Evolutionary conservation across 495 filamentous ascomycete species (phyloP).

Genomic region (Lasiosphaeria hispida): DNA sequence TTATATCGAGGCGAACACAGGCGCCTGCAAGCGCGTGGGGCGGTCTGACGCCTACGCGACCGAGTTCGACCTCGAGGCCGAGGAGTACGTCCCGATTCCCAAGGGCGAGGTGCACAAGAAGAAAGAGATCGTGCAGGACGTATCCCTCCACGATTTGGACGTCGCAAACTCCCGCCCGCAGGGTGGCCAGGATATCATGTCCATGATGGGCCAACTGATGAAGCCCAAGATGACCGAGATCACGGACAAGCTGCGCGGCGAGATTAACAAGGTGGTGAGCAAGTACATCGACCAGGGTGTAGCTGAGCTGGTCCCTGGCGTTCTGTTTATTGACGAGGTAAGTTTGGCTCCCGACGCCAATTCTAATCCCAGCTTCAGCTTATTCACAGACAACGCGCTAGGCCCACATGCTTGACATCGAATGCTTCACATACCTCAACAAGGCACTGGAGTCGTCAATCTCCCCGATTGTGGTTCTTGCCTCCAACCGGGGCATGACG

Average conservation of each 20-base stretch:
- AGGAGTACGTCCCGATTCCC: slow-evolving; percentile 97
- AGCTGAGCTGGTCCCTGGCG: slow-evolving; percentile 95
- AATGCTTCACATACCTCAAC: slow-evolving; percentile 98
- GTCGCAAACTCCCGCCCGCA: slow-evolving; percentile 93
- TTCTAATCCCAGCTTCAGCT: background rate
- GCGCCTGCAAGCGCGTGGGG: slow-evolving; percentile 93
- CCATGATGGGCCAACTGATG: slow-evolving; percentile 99
- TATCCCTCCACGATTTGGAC: slow-evolving; percentile 93
- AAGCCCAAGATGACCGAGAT: slow-evolving; percentile 99
- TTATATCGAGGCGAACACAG: slow-evolving; percentile 98
- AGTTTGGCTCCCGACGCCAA: slow-evolving; percentile 20
- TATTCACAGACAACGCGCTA: slow-evolving; percentile 30
- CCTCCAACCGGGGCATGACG: slow-evolving; percentile 90
- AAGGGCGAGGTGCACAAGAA: slow-evolving; percentile 99
- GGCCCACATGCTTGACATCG: slow-evolving; percentile 98
- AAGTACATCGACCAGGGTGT: slow-evolving; percentile 97
- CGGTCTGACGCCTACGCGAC: slow-evolving; percentile 94
- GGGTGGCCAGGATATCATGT: slow-evolving; percentile 98
- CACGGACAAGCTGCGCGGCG: slow-evolving; percentile 88
- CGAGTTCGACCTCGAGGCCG: slow-evolving; percentile 96
- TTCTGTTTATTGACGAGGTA: slow-evolving; percentile 98
- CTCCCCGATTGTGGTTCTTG: slow-evolving; percentile 93
- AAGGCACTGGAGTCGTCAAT: slow-evolving; percentile 90
- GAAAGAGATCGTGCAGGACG: slow-evolving; percentile 99
- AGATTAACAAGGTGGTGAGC: slow-evolving; percentile 98